These are phyloP conservation scores for Yarrowia sp. DNA, from an alignment of 805 yeast genomes.

Conservation along the genomic window DNA sequence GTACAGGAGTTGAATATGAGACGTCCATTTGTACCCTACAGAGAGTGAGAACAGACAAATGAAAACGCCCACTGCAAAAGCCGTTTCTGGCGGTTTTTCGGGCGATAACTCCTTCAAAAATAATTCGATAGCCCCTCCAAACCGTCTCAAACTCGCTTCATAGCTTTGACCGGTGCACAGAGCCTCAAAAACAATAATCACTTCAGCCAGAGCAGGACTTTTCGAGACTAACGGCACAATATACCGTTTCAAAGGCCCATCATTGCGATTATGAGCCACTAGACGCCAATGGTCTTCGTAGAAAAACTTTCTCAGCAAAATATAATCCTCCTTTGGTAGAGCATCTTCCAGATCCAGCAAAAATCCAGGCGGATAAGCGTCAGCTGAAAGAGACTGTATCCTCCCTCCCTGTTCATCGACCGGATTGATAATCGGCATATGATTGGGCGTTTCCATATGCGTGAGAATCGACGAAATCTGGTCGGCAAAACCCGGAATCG, in stretches of 20 bases:
- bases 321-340: constrained; percentile 14
- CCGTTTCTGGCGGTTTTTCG: constrained; percentile 22
- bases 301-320: constrained; percentile 8
- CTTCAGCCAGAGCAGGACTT: constrained; percentile 14
- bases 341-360: constrained; percentile 4
- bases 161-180: constrained; percentile 23
- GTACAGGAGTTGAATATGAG: constrained; percentile 13
- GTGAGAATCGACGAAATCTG: constrained; percentile 11
- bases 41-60: constrained; percentile 17
- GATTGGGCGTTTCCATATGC: not conserved
- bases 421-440: not conserved
- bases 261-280: constrained; percentile 17
- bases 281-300: constrained; percentile 25
- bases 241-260: constrained; percentile 14
- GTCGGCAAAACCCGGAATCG: constrained; percentile 7
- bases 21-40: constrained; percentile 26
- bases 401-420: constrained; percentile 4
- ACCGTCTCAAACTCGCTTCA: constrained; percentile 6
- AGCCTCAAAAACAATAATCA: constrained; percentile 5
- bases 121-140: constrained; percentile 22
- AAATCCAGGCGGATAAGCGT: constrained; percentile 20
- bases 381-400: constrained; percentile 1
- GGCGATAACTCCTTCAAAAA: constrained; percentile 7
- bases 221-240: constrained; percentile 15
- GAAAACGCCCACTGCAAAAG: constrained; percentile 24